These are phyloP conservation scores for Lepidium aucheri DNA, from an alignment of 345 rosid genomes.

Conservation along the genomic window DNA sequence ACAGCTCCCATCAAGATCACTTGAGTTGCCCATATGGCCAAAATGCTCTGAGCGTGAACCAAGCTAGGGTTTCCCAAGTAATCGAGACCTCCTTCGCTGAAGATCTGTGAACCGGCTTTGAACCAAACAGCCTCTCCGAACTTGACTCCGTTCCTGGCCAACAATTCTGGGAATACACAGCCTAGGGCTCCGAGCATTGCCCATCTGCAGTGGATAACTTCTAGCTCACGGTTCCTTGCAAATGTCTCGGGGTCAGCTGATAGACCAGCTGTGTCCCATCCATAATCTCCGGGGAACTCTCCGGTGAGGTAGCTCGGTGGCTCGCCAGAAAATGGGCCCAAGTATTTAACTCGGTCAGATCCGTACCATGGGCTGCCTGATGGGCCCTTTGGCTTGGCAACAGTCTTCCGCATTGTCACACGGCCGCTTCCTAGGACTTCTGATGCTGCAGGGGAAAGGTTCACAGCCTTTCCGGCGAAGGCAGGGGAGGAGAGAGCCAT, in stretches of 20 bases:
- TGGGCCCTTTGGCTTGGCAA: slow-evolving; percentile 22
- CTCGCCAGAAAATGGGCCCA: slow-evolving; percentile 65
- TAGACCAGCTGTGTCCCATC: slow-evolving; percentile 51
- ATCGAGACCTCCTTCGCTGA: slow-evolving; percentile 72
- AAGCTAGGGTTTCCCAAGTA: slow-evolving; percentile 77
- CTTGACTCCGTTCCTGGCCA: slow-evolving; percentile 64
- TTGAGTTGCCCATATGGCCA: slow-evolving; percentile 70
- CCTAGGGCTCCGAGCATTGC: slow-evolving; percentile 46
- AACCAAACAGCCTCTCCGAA: slow-evolving; percentile 82
- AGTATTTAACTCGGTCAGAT: slow-evolving; percentile 63
- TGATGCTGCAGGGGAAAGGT: slow-evolving; percentile 34
- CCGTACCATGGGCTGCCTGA: slow-evolving; percentile 70
- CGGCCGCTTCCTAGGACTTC: slow-evolving; percentile 43
- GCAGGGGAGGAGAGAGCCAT: slow-evolving; percentile 66
- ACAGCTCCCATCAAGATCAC: slow-evolving; percentile 71
- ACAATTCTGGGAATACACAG: slow-evolving; percentile 42
- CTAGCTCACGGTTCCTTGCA: slow-evolving; percentile 40
- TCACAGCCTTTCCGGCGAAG: slow-evolving; percentile 48
- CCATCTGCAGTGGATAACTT: slow-evolving; percentile 45
- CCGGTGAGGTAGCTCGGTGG: slow-evolving; percentile 54
- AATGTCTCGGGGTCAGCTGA: slow-evolving; percentile 49
- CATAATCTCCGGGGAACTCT: slow-evolving; percentile 60
- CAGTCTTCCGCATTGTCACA: slow-evolving; percentile 47
- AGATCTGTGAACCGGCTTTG: slow-evolving; percentile 76
- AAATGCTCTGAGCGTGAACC: slow-evolving; percentile 68